Percentiles rank a stretch among this genome's conserved stretches.
These are phyloP conservation scores for Umbelopsis isabellina DNA, from an alignment of 192 early-diverging fungal species.

Conservation along the genomic window DNA sequence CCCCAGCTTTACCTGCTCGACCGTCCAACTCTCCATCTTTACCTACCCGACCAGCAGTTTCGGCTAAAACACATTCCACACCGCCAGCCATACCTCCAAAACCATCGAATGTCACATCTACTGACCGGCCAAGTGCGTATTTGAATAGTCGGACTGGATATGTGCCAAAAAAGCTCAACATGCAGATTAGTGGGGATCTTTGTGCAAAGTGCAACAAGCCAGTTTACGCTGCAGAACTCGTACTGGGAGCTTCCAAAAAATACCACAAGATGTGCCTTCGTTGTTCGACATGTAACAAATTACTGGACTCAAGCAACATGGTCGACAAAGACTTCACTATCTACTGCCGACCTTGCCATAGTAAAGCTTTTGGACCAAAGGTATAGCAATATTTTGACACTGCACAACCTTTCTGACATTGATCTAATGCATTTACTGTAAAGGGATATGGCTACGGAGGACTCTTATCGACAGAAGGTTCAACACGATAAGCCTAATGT, in stretches of 20 bases:
- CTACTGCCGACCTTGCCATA: slow-evolving; percentile 57
- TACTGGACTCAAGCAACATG: slow-evolving; percentile 60
- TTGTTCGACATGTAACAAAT: slow-evolving; percentile 56
- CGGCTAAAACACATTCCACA: background rate
- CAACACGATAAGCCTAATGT: background rate
- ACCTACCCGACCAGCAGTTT: background rate
- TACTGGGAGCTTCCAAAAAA: slow-evolving; percentile 57
- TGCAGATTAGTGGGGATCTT: slow-evolving; percentile 43
- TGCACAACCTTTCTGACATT: background rate
- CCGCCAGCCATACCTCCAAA: slow-evolving; percentile 8
- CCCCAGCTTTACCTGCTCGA: background rate
- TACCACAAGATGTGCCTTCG: slow-evolving; percentile 62
- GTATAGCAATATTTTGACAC: background rate
- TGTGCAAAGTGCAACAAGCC: slow-evolving; percentile 59
- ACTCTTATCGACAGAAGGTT: slow-evolving; percentile 20
- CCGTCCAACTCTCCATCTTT: slow-evolving; percentile 6
- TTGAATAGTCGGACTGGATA: slow-evolving; percentile 29
- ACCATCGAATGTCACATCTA: background rate
- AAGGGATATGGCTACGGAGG: slow-evolving; percentile 37
- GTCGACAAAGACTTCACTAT: slow-evolving; percentile 52
- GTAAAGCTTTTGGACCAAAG: slow-evolving; percentile 56
- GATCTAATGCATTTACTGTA: background rate
- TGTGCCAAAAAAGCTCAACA: slow-evolving; percentile 38
- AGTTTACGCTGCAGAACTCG: slow-evolving; percentile 63
- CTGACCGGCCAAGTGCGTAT: slow-evolving; percentile 15